These are phyloP conservation scores for Capsaspora owczarzaki DNA, from an alignment of 78 protist species.

Conservation along the genomic window DNA sequence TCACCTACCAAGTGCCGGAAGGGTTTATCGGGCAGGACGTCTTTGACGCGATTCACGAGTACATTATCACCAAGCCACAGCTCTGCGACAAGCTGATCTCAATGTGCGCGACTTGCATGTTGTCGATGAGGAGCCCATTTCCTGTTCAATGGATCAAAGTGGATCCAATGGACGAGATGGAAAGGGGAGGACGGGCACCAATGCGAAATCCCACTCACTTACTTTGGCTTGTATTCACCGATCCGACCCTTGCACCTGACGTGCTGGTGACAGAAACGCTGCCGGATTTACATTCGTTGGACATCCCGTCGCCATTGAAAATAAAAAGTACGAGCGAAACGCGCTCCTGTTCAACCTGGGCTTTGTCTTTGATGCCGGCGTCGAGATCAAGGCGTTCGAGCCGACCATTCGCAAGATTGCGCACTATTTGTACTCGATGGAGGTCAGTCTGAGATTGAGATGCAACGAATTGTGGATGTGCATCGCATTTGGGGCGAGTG, in stretches of 20 bases:
- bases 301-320: conserved; percentile 42
- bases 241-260: too few species aligned
- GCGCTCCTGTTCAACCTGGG: conserved; percentile 49
- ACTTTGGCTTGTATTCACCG: too few species aligned
- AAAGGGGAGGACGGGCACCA: too few species aligned
- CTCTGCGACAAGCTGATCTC: conserved; percentile 43
- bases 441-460: not conserved
- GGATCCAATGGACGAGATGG: too few species aligned
- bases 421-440: not conserved
- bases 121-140: too few species aligned
- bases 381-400: conserved; percentile 34
- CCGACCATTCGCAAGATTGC: conserved; percentile 44
- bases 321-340: conserved; percentile 56
- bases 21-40: conserved; percentile 33
- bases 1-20: conserved; percentile 43
- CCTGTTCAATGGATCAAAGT: too few species aligned
- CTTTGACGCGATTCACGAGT: conserved; percentile 55
- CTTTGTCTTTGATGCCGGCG: conserved; percentile 34
- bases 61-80: conserved; percentile 56
- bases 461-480: not conserved
- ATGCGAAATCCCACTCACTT: too few species aligned
- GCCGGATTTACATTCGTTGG: too few species aligned
- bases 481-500: not conserved
- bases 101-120: not conserved
- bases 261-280: too few species aligned